Base-by-base conservation (phyloP, 2,329 filamentous ascomycete species). In the Dactylellina cionopaga region DNA sequence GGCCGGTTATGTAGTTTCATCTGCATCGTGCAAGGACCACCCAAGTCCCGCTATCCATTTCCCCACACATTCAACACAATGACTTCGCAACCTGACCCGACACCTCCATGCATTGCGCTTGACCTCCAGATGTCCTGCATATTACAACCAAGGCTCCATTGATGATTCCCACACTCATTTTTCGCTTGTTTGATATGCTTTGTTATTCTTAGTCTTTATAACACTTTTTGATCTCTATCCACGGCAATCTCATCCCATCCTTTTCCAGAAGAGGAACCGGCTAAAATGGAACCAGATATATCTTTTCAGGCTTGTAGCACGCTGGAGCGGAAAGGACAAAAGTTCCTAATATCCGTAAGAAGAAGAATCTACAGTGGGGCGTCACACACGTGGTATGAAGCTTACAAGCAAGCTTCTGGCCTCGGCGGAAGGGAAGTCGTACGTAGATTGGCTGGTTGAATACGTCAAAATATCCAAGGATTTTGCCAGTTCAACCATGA, bases 11-110 rank as follows among this genome's bases (percentile, higher is more conserved):
- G 52, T 60, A 58, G 47, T 60, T 33, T 65, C 52, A 39, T 52
- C 54, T 11, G 25, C 47, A 29, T 33, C 10, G n/a, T 33, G 19
- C 68, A 72, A 39, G 59, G 68, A 22, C 33, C 33, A 55, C 41
- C 65, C 65, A 71, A 19, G 65, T 58, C 41, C 24, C 10, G n/a
- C 7, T 19, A 13, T 11, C 46, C 44, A 65, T 54, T 65, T 72
- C 59, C 59, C 68, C 68, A 72, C 68, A 72, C 46, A 43, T 25
- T 54, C 68, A 72, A 72, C 68, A 25, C 68, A 72, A 72, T 46
- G 9, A 39, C 43, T 39, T 49, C 39, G 41, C 49, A 43, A 37
- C 44, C 55, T 29, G 39, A 44, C 24, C 35, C 35, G 6, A 41
- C 2, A 35, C 3, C 33, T 43, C 35, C 22, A 29, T 22, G 17